These are phyloP conservation scores for Debaryomyces sp. DNA, from an alignment of 1,139 yeast genomes.

Conservation along the genomic window DNA sequence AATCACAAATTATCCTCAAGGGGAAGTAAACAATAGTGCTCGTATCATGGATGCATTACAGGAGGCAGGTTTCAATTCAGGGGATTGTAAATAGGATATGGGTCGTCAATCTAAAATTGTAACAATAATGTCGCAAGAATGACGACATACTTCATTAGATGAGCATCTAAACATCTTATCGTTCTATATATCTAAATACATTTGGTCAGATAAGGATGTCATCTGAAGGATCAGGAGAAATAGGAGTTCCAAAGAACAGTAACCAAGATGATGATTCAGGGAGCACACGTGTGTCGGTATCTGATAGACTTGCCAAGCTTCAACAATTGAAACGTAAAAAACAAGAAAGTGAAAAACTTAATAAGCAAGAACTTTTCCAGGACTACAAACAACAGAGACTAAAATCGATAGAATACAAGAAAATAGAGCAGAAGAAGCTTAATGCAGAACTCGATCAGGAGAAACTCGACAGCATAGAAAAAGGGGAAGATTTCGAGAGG, in stretches of 20 bases:
- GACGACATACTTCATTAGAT: conserved; percentile 1
- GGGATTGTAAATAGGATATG: not conserved
- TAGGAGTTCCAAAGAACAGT: not conserved
- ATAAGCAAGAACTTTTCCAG: conserved; percentile 23
- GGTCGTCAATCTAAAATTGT: not conserved
- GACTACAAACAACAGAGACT: conserved; percentile 17
- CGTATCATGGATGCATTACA: not conserved
- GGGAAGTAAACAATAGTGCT: not conserved
- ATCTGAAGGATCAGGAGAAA: not conserved
- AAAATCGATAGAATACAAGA: conserved; percentile 10
- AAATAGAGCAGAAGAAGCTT: conserved; percentile 20
- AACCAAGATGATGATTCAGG: not conserved
- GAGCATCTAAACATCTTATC: conserved; percentile 1
- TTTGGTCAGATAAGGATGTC: not conserved
- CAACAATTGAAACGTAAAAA: conserved; percentile 12
- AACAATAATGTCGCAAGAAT: conserved; percentile 1
- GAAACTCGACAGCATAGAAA: conserved; percentile 35
- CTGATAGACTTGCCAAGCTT: conserved; percentile 5
- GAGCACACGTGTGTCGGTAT: not conserved
- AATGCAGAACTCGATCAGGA: conserved; percentile 6
- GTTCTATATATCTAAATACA: not conserved
- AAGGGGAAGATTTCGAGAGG: conserved; percentile 43
- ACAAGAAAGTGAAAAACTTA: conserved; percentile 20
- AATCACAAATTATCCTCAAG: not conserved
- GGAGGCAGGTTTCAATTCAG: not conserved